These are phyloP conservation scores for Omphalea diandra DNA, from an alignment of 441 rosid genomes.

Conservation along the genomic window DNA sequence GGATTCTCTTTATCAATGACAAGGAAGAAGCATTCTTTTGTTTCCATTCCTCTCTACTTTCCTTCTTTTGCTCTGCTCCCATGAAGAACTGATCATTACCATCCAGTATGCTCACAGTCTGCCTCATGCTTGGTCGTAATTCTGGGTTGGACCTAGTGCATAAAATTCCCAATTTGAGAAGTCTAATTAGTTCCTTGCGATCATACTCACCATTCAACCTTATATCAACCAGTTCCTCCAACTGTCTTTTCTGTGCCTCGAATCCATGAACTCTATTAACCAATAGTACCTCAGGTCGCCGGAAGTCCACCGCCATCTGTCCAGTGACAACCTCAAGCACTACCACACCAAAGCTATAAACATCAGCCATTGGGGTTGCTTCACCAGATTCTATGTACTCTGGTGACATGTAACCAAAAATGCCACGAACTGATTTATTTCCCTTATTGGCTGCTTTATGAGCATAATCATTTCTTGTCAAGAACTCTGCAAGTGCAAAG, in stretches of 20 bases:
- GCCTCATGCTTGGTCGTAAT: conserved; percentile 74
- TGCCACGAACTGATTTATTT: conserved; percentile 73
- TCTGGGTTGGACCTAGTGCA: conserved; percentile 77
- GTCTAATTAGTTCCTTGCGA: conserved; percentile 47
- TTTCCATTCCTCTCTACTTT: conserved; percentile 65
- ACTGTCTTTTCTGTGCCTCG: conserved; percentile 43
- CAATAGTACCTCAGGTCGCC: conserved; percentile 68
- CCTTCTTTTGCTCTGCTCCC: conserved; percentile 39
- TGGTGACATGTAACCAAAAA: conserved; percentile 93
- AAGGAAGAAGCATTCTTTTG: conserved; percentile 54
- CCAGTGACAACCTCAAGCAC: conserved; percentile 88
- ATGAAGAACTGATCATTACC: conserved; percentile 55
- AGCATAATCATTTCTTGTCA: conserved; percentile 71
- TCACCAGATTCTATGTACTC: conserved; percentile 87
- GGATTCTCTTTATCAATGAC: conserved; percentile 68
- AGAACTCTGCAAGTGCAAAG: conserved; percentile 90
- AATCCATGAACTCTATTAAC: conserved; percentile 52
- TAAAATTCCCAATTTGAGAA: conserved; percentile 62
- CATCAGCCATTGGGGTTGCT: conserved; percentile 77
- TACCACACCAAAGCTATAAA: conserved; percentile 87
- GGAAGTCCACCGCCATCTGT: conserved; percentile 79
- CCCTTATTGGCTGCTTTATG: conserved; percentile 49
- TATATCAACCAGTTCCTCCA: conserved; percentile 59
- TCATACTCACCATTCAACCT: conserved; percentile 50
- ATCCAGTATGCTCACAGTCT: conserved; percentile 80